Evolutionary conservation across 2,329 filamentous ascomycete species (phyloP), one percentile per base, ranked within the genome.

Genomic region (Fusarium aywerte): DNA sequence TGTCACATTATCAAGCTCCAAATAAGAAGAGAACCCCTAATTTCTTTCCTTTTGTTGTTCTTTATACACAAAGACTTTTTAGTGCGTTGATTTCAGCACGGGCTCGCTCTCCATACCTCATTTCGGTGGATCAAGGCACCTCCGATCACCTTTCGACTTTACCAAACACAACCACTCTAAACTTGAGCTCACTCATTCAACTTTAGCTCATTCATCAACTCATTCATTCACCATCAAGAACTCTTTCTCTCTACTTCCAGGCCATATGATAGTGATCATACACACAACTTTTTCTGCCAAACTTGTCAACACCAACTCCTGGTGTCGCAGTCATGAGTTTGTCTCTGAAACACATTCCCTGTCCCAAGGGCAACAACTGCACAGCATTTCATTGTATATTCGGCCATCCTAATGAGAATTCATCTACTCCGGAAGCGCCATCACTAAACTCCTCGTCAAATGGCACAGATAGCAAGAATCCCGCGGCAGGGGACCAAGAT

Each of bases 301-400:
- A 25, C 13, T 11, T 20, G 15, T 23, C 42, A 40, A 12, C 32
- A 25, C 25, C 36, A 29, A 23, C 32, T 42, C 39, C 20, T 18
- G 32, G 53, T 25, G n/a, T 25, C 53, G 3, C 47, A 45, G 58
- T n/a, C 39, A 80, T 80, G 79, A 79, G 78, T 59, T 62, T 80
- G 58, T 70, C 74, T 44, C 81, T 85, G 63, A 85, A 84, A 68
- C 80, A 79, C 59, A 80, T 85, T 45, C 81, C 82, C 11, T 85
- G 83, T 66, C 83, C 83, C 7, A 82, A 81, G 20, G 83, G 83
- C 49, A 76, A 80, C 44, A 75, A 62, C 4, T 85, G 83, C 69
- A 82, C 79, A 10, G 82, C 83, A 16, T 84, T 83, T 67, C 77
- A 81, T 61, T 85, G 83, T 68, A 79, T 85, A 36, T 85, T 85